These are phyloP conservation scores for Schwanniomyces vanrijiae DNA, from an alignment of 805 yeast species.

Conservation along the genomic window DNA sequence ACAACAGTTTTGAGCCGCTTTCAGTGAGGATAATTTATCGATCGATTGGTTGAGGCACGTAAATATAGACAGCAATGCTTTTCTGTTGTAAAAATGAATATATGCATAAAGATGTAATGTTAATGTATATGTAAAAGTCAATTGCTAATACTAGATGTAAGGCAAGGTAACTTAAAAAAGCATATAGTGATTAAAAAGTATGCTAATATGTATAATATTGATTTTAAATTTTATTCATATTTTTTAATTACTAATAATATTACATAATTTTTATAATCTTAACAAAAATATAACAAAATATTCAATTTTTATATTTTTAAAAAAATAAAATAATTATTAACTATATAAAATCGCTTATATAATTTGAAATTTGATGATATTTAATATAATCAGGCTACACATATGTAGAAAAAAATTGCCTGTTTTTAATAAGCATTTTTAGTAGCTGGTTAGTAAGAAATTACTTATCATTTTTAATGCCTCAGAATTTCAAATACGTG, in stretches of 20 bases:
- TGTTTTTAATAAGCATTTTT: not conserved
- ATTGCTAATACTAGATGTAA: no score
- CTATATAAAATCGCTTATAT: no score
- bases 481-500: not conserved
- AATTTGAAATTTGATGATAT: no score
- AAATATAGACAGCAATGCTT: not conserved
- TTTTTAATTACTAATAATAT: no score
- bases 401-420: not conserved
- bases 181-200: no score
- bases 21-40: slow-evolving; percentile 2
- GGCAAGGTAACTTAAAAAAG: not conserved
- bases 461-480: not conserved
- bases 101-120: not conserved
- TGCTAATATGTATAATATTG: no score
- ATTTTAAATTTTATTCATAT: no score
- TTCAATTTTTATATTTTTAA: not conserved
- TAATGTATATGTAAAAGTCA: not conserved
- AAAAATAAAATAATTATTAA: not conserved
- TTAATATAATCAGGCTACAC: not conserved
- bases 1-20: slow-evolving; percentile 4
- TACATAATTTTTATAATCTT: not conserved
- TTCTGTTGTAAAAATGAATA: not conserved
- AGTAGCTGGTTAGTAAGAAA: not conserved
- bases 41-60: not conserved
- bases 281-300: not conserved